Conservation (phyloP, 2,329 filamentous ascomycete genomes). For the Fusarium torulosum region DNA sequence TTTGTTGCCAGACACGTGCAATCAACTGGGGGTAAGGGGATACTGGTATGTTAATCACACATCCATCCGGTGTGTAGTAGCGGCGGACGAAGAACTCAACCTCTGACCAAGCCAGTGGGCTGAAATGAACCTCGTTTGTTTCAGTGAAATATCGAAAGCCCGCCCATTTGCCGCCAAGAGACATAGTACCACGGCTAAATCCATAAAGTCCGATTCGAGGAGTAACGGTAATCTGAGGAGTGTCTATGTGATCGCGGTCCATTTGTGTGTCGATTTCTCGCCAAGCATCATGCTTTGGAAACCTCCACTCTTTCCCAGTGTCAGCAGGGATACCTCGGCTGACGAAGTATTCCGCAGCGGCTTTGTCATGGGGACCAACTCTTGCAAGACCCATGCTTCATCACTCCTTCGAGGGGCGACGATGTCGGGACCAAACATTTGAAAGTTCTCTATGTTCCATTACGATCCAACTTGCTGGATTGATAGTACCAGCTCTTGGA, state of each 20-base stretch:
- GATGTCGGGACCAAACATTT: slow-evolving; percentile 8
- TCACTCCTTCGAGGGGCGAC: background rate
- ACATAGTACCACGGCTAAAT: background rate
- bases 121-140: slow-evolving; percentile 2
- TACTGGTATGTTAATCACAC: too few relatives aligned
- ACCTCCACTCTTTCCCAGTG: background rate
- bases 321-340: background rate
- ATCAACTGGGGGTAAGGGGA: background rate
- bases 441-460: slow-evolving; percentile 1
- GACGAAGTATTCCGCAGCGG: background rate
- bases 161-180: background rate
- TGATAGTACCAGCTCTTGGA: background rate
- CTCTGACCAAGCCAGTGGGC: background rate
- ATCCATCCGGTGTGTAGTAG: background rate
- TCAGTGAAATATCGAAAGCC: slow-evolving; percentile 2
- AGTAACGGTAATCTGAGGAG: too few relatives aligned
- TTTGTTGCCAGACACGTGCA: background rate
- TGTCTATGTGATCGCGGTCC: too few relatives aligned
- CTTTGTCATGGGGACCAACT: background rate
- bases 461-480: background rate
- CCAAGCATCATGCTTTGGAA: too few relatives aligned
- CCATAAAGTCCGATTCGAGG: background rate
- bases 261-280: too few relatives aligned
- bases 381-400: background rate
- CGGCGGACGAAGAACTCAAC: background rate